phyloP scores from a whole-genome alignment of 169 alveolate species.

The Plasmodium gallinaceum region DNA sequence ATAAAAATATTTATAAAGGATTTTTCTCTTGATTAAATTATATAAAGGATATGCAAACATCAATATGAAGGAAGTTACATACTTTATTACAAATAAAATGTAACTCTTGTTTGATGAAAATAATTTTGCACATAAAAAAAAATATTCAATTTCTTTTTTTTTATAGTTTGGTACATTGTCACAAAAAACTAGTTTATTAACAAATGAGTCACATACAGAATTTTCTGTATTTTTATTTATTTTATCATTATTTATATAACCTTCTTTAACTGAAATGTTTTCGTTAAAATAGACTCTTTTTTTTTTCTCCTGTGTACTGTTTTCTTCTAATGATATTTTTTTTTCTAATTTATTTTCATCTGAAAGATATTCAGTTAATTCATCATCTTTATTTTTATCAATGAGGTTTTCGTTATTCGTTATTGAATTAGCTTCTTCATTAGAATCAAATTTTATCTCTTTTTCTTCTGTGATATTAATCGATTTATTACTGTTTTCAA shows the following conservation, averaged over 20 bases:
- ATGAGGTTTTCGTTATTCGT: background rate
- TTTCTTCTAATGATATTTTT: background rate
- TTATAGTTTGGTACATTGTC: conserved; percentile 44
- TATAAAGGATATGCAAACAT: conserved; percentile 58
- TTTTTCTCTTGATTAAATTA: conserved; percentile 49
- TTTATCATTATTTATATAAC: background rate
- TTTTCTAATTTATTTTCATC: background rate
- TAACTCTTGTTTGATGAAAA: background rate
- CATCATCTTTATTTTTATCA: background rate
- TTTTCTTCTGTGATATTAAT: background rate
- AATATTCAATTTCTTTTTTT: conserved; percentile 35
- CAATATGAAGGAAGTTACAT: conserved; percentile 14
- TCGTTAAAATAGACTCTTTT: background rate
- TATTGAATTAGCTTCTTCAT: background rate
- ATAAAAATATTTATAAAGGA: conserved; percentile 20
- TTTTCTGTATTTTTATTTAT: background rate
- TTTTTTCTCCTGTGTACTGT: background rate
- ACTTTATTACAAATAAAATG: conserved; percentile 25
- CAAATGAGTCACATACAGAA: conserved; percentile 28
- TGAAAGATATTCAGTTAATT: background rate
- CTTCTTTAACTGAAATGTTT: background rate
- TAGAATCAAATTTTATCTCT: background rate
- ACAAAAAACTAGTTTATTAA: conserved; percentile 26
- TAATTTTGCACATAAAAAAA: conserved; percentile 60
- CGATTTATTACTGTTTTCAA: background rate